Percentiles rank a stretch among this genome's conserved stretches.
These are phyloP conservation scores for Caloboletus firmus DNA, from an alignment of 1,284 basidiomycete species.

Conservation along the genomic window DNA sequence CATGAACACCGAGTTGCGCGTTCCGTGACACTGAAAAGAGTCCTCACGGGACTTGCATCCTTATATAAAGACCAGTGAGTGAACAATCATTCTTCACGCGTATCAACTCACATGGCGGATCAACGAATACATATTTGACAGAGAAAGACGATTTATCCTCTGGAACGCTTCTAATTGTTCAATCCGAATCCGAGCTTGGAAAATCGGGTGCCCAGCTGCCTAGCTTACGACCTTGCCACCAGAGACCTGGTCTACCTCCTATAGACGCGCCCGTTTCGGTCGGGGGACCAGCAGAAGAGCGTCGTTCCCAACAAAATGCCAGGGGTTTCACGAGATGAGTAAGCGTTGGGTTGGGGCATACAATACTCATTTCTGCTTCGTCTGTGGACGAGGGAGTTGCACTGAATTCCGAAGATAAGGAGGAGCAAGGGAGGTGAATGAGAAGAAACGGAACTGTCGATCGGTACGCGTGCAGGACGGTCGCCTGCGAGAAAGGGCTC, in stretches of 20 bases:
- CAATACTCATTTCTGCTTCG: conserved; percentile 5
- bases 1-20: background rate
- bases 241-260: conserved; percentile 53
- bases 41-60: background rate
- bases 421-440: conserved; percentile 59
- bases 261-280: background rate
- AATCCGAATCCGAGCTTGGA: conserved; percentile 1
- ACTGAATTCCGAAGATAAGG: background rate
- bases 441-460: conserved; percentile 77
- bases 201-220: conserved; percentile 24
- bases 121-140: background rate
- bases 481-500: conserved; percentile 70
- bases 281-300: background rate
- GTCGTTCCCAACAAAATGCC: conserved; percentile 65
- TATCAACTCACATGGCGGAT: background rate
- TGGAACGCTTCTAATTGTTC: background rate
- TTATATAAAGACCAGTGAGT: background rate
- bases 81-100: background rate
- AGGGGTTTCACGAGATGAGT: conserved; percentile 22
- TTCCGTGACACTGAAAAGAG: background rate
- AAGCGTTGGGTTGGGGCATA: conserved; percentile 27
- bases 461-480: conserved; percentile 65
- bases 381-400: background rate
- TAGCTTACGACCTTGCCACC: conserved; percentile 34
- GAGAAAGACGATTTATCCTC: background rate